These are phyloP conservation scores for Tetraselmis striata DNA, from an alignment of 139 green algal species.

Conservation along the genomic window DNA sequence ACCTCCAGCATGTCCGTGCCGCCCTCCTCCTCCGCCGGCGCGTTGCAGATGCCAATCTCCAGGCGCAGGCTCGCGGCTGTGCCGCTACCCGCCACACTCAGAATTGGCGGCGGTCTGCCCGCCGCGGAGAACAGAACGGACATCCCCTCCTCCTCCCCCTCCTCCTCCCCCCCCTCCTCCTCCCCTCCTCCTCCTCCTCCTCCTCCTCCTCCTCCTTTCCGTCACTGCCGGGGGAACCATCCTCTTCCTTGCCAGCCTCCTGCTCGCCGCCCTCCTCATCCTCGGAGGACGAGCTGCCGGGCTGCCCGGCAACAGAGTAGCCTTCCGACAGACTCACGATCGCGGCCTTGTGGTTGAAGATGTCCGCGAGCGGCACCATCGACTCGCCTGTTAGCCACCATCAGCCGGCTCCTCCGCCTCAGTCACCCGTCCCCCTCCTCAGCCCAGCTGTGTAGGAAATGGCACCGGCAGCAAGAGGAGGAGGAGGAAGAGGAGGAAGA, in stretches of 20 bases:
- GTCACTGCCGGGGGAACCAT: too few relatives aligned
- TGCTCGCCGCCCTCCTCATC: not conserved
- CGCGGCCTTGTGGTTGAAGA: constrained; percentile 85
- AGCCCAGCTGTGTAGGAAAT: too few relatives aligned
- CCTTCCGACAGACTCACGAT: constrained; percentile 32
- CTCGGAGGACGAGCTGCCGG: not conserved
- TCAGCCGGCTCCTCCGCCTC: too few relatives aligned
- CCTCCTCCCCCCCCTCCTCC: not conserved
- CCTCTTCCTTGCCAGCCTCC: not conserved
- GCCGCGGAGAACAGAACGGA: not conserved
- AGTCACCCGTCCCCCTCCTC: too few relatives aligned
- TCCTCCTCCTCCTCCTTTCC: not conserved
- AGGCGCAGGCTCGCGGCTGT: constrained; percentile 37
- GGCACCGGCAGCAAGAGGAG: too few relatives aligned
- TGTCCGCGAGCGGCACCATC: constrained; percentile 77
- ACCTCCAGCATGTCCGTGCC: not conserved
- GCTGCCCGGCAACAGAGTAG: constrained; percentile 8
- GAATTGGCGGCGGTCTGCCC: not conserved
- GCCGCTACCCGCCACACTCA: not conserved
- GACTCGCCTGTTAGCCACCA: constrained; percentile 35
- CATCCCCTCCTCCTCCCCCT: constrained; percentile 13
- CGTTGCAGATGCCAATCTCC: constrained; percentile 62
- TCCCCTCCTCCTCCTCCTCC: not conserved
- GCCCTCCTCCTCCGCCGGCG: constrained; percentile 1
- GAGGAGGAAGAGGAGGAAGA: too few relatives aligned